These are phyloP conservation scores for Mallotus repandus DNA, from an alignment of 441 rosid species.

Conservation along the genomic window DNA sequence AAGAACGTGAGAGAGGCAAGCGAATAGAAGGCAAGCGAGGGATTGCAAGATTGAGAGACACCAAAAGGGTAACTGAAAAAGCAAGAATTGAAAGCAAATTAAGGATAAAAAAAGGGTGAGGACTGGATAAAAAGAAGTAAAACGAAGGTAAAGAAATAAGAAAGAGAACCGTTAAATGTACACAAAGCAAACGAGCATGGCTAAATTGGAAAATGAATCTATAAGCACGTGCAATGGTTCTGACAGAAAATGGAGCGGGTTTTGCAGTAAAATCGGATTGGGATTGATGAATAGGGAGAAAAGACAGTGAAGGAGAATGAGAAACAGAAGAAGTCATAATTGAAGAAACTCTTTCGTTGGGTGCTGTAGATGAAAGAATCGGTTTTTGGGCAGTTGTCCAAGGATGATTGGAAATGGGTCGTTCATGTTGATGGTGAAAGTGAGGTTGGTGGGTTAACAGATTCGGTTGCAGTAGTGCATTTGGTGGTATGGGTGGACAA, in stretches of 20 bases:
- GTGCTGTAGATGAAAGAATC: constrained; percentile 28
- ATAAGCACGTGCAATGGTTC: constrained; percentile 22
- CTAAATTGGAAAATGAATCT: constrained; percentile 31
- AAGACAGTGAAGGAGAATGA: constrained; percentile 28
- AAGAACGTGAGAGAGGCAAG: constrained; percentile 57
- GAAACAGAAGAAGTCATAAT: constrained; percentile 28
- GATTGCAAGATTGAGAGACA: constrained; percentile 58
- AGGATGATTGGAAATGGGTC: constrained; percentile 17
- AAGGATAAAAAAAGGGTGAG: constrained; percentile 53
- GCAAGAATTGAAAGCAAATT: constrained; percentile 67
- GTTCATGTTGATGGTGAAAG: constrained; percentile 26
- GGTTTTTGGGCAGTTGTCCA: constrained; percentile 26
- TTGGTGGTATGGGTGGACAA: constrained; percentile 39
- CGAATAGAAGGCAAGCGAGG: constrained; percentile 74
- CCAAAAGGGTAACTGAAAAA: constrained; percentile 57
- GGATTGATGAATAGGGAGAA: constrained; percentile 24
- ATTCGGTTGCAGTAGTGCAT: constrained; percentile 21
- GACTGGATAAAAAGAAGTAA: constrained; percentile 57
- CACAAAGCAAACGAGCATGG: constrained; percentile 55
- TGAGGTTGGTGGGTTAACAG: constrained; percentile 12
- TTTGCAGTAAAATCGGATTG: constrained; percentile 1
- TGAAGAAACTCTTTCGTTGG: constrained; percentile 41
- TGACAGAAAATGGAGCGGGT: constrained; percentile 22
- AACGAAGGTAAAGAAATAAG: constrained; percentile 55
- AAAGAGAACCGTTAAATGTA: constrained; percentile 49